Evolutionary conservation across 805 yeast species (phyloP).

Genomic region (Wickerhamomyces silvicola): DNA sequence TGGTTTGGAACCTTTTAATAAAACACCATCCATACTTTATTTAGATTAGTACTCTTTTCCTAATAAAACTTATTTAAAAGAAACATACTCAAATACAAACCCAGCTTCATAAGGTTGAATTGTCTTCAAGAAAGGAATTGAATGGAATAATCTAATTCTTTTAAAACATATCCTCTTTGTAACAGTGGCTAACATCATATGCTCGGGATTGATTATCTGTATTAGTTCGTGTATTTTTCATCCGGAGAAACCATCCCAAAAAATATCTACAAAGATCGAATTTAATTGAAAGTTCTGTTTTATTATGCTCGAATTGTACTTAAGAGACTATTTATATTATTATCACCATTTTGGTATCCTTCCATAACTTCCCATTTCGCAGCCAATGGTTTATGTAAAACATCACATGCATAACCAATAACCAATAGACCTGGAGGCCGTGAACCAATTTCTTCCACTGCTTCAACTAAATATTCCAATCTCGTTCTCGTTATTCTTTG

Average conservation of each 20-base stretch:
- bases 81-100: slow-evolving; percentile 16
- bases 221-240: too few relatives aligned
- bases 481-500: slow-evolving; percentile 79
- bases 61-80: neutral
- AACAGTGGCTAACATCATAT: too few relatives aligned
- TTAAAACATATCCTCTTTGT: too few relatives aligned
- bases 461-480: slow-evolving; percentile 58
- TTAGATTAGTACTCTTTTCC: slow-evolving; percentile 12
- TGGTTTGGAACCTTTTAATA: slow-evolving; percentile 65
- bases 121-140: slow-evolving; percentile 5
- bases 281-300: too few relatives aligned
- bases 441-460: slow-evolving; percentile 71
- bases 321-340: neutral
- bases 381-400: slow-evolving; percentile 23
- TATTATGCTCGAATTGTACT: neutral
- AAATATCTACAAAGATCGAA: too few relatives aligned
- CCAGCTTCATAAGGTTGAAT: slow-evolving; percentile 11
- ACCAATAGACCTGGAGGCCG: slow-evolving; percentile 91
- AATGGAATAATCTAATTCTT: too few relatives aligned
- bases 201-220: too few relatives aligned
- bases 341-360: slow-evolving; percentile 24
- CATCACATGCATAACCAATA: slow-evolving; percentile 72
- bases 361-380: slow-evolving; percentile 28
- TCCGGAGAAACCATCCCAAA: too few relatives aligned
- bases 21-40: slow-evolving; percentile 74